A percentile compares a stretch with the other conserved stretches of the same genome.
Conservation (phyloP, 139 green algal species). For the Picochlorum sp. region DNA sequence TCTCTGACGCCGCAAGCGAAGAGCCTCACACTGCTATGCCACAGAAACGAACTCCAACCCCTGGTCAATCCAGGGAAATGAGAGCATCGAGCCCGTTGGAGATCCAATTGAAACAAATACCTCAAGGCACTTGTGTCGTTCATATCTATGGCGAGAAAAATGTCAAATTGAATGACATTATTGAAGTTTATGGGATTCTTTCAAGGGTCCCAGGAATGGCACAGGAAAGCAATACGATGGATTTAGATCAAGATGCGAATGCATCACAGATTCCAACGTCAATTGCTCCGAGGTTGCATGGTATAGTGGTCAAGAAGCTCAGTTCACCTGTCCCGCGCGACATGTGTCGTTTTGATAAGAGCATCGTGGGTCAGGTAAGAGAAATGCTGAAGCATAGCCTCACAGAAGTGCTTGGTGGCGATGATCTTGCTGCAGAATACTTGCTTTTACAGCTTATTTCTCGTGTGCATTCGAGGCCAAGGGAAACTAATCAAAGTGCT, state of each 20-base stretch:
- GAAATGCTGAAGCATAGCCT: constrained; percentile 15
- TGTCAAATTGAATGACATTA: constrained; percentile 51
- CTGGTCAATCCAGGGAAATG: no score
- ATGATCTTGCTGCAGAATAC: constrained; percentile 68
- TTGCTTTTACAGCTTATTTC: constrained; percentile 42
- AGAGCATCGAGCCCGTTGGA: not conserved
- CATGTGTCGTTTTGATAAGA: not conserved
- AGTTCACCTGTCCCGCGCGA: not conserved
- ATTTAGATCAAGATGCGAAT: constrained; percentile 25
- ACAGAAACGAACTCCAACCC: no score
- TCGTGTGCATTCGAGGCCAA: not conserved
- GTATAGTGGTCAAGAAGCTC: constrained; percentile 21
- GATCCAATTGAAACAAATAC: constrained; percentile 13
- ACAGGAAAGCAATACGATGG: constrained; percentile 3
- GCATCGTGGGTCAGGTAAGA: not conserved
- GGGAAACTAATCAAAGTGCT: not conserved
- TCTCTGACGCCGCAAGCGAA: no score
- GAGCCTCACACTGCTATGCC: no score
- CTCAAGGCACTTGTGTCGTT: constrained; percentile 40
- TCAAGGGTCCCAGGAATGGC: constrained; percentile 36
- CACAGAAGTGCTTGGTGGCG: constrained; percentile 44
- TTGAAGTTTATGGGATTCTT: constrained; percentile 54
- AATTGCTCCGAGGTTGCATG: constrained; percentile 45
- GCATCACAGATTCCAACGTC: constrained; percentile 46
- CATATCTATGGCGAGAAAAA: constrained; percentile 43